phyloP scores from a whole-genome alignment of 768 basidiomycete genomes.

The Roridomyces roridus region DNA sequence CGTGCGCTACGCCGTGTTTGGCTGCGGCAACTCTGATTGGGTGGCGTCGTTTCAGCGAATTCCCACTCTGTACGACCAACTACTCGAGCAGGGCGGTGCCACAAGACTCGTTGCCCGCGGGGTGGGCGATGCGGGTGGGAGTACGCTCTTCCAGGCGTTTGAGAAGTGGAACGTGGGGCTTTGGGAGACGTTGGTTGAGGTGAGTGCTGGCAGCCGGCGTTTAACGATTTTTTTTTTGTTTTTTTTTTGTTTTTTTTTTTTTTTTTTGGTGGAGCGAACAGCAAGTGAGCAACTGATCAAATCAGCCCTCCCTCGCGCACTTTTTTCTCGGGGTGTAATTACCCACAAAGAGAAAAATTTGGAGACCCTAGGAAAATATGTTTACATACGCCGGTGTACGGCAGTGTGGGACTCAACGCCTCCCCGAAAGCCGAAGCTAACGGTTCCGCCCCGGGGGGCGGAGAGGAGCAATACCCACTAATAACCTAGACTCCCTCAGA shows the following conservation, averaged over 20 bases:
- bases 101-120: conserved; percentile 43
- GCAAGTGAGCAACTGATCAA: too few relatives aligned
- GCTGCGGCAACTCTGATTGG: conserved; percentile 59
- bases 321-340: too few relatives aligned
- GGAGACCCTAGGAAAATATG: neutral
- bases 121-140: conserved; percentile 47
- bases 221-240: too few relatives aligned
- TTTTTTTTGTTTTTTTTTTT: too few relatives aligned
- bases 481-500: neutral
- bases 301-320: too few relatives aligned
- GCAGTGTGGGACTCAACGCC: neutral
- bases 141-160: conserved; percentile 50
- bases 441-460: too few relatives aligned
- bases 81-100: conserved; percentile 40
- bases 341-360: too few relatives aligned
- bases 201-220: conserved; percentile 26
- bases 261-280: too few relatives aligned
- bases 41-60: conserved; percentile 52
- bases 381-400: neutral
- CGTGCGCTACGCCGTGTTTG: conserved; percentile 52
- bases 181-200: conserved; percentile 43
- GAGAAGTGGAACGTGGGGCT: conserved; percentile 48
- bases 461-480: too few relatives aligned
- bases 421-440: too few relatives aligned
- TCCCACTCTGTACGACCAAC: conserved; percentile 46